phyloP scores from a whole-genome alignment of 768 basidiomycete genomes.

The Lactarius pseudohatsudake region DNA sequence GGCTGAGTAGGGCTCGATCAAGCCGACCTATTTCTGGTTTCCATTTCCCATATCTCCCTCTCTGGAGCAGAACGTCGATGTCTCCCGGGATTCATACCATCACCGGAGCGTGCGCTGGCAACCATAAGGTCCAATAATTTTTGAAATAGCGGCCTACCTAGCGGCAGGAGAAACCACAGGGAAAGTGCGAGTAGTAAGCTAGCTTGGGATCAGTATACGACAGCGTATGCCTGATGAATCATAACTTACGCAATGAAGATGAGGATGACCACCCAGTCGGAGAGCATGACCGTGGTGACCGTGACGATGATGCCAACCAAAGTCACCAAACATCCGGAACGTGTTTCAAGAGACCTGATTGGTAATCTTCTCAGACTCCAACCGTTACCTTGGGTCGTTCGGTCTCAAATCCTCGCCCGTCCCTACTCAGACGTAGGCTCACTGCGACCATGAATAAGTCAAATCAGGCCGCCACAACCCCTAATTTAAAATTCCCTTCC shows the following conservation, averaged over 20 bases:
- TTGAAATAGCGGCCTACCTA: slow-evolving; percentile 51
- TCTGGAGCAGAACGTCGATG: slow-evolving; percentile 45
- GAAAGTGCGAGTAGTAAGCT: slow-evolving; percentile 47
- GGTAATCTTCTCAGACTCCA: slow-evolving; percentile 3
- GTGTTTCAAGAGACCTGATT: slow-evolving; percentile 4
- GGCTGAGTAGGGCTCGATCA: slow-evolving; percentile 23
- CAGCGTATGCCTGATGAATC: background rate
- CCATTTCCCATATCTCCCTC: slow-evolving; percentile 65
- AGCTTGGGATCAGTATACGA: background rate
- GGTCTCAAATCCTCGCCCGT: background rate
- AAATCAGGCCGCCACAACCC: background rate
- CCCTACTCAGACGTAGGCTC: background rate
- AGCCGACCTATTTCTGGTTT: slow-evolving; percentile 37
- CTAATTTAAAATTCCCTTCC: background rate
- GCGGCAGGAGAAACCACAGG: slow-evolving; percentile 70
- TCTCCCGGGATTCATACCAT: slow-evolving; percentile 33
- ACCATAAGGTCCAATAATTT: slow-evolving; percentile 44
- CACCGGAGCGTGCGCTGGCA: slow-evolving; percentile 40
- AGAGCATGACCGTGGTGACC: slow-evolving; percentile 6
- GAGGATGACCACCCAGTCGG: background rate
- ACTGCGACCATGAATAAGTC: background rate
- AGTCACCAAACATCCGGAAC: slow-evolving; percentile 1
- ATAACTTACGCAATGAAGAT: background rate
- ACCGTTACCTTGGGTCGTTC: slow-evolving; percentile 12
- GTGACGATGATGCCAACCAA: background rate